These are phyloP conservation scores for Passalora sequoiae DNA, from an alignment of 2,329 filamentous ascomycete species.

Conservation along the genomic window DNA sequence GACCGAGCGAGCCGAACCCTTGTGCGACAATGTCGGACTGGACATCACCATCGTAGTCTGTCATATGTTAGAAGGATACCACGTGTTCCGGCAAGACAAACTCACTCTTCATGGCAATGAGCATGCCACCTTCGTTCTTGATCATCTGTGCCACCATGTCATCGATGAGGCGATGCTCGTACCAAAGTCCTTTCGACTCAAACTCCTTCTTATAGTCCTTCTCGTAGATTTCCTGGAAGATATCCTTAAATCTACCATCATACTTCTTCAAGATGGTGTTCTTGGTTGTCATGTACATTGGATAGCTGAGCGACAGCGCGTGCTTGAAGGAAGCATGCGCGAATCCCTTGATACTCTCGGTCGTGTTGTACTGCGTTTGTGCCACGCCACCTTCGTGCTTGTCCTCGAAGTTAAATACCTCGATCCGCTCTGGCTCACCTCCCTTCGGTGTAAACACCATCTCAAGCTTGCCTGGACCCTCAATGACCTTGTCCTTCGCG, in stretches of 20 bases:
- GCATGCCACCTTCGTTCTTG: slow-evolving; percentile 93
- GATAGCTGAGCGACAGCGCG: slow-evolving; percentile 76
- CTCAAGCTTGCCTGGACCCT: slow-evolving; percentile 78
- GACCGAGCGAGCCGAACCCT: slow-evolving; percentile 93
- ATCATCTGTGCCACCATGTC: slow-evolving; percentile 99
- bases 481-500: slow-evolving; percentile 83
- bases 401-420: slow-evolving; percentile 84
- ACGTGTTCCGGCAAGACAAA: slow-evolving; percentile 18
- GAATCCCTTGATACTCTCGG: slow-evolving; percentile 90
- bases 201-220: slow-evolving; percentile 80
- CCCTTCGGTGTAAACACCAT: slow-evolving; percentile 89
- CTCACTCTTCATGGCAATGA: slow-evolving; percentile 97
- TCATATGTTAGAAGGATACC: slow-evolving; percentile 16
- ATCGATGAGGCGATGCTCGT: slow-evolving; percentile 97
- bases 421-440: slow-evolving; percentile 74
- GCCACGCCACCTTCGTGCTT: slow-evolving; percentile 69
- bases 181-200: slow-evolving; percentile 92
- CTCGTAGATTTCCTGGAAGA: slow-evolving; percentile 97
- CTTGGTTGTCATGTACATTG: slow-evolving; percentile 99
- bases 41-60: slow-evolving; percentile 98
- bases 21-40: slow-evolving; percentile 98
- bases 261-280: slow-evolving; percentile 99
- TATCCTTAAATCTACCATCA: slow-evolving; percentile 97
- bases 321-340: slow-evolving; percentile 97
- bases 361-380: slow-evolving; percentile 97